A percentile compares a stretch with the other conserved stretches of the same genome.
phyloP scores from a whole-genome alignment of 192 early-diverging fungal species.

The Ambispora gerdemannii region DNA sequence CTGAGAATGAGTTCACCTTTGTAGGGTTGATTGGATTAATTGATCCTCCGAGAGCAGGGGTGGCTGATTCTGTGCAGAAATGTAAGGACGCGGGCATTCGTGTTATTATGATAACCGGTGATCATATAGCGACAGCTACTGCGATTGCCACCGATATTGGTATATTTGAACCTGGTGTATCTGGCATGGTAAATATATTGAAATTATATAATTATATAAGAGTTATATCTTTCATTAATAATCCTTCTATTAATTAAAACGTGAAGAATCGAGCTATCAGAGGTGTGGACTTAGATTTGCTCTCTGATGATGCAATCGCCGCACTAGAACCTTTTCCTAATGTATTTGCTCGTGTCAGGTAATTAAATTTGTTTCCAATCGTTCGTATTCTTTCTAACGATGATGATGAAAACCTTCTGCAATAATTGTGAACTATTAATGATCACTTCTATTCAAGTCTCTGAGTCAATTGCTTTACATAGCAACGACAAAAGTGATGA shows the following conservation, averaged over 20 bases:
- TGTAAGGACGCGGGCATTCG: slow-evolving; percentile 92
- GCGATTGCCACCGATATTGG: slow-evolving; percentile 90
- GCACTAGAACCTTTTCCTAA: slow-evolving; percentile 83
- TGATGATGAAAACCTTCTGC: not conserved
- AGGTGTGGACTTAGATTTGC: slow-evolving; percentile 84
- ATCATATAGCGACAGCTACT: slow-evolving; percentile 89
- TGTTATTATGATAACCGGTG: slow-evolving; percentile 98
- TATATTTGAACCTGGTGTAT: slow-evolving; percentile 66
- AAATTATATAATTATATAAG: too few species aligned
- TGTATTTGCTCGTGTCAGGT: slow-evolving; percentile 92
- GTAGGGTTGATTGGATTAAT: slow-evolving; percentile 89
- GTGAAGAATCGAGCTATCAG: slow-evolving; percentile 71
- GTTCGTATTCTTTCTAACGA: not conserved
- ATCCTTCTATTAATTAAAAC: too few species aligned
- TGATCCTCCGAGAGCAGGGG: slow-evolving; percentile 86
- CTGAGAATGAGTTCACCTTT: slow-evolving; percentile 75
- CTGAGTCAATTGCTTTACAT: not conserved
- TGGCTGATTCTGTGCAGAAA: slow-evolving; percentile 71
- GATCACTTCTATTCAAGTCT: not conserved
- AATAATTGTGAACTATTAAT: not conserved
- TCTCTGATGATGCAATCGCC: slow-evolving; percentile 85
- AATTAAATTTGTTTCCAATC: not conserved
- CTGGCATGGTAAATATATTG: slow-evolving; percentile 41
- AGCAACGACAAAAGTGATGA: not conserved
- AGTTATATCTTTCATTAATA: too few species aligned